Conservation (phyloP, 441 rosid species). For the Metrosideros polymorpha region DNA sequence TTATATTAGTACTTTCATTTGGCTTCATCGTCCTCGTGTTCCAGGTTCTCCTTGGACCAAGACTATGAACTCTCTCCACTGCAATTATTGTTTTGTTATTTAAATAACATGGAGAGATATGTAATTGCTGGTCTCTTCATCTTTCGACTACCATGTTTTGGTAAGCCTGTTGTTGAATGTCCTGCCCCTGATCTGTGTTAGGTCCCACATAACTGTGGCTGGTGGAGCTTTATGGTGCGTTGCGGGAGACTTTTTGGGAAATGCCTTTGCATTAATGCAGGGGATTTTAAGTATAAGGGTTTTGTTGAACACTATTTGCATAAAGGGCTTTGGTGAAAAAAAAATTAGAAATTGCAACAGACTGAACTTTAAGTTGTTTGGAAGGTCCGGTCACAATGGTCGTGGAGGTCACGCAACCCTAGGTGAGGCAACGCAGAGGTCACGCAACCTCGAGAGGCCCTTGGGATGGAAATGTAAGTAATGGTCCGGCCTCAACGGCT, state of each 20-base stretch:
- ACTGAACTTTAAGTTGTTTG: not conserved
- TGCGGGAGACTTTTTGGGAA: not conserved
- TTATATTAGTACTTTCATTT: constrained; percentile 11
- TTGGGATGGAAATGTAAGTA: too few relatives aligned
- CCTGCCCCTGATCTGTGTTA: not conserved
- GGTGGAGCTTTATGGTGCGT: not conserved
- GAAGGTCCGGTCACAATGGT: not conserved
- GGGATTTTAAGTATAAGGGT: not conserved
- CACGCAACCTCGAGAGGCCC: not conserved
- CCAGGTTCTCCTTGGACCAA: not conserved
- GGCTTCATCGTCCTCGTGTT: constrained; percentile 12
- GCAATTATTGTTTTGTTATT: not conserved
- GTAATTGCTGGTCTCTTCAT: not conserved
- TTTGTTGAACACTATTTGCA: too few relatives aligned
- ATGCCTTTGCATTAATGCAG: not conserved
- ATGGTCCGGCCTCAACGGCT: not conserved
- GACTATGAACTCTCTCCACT: not conserved
- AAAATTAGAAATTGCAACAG: not conserved
- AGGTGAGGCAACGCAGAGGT: not conserved
- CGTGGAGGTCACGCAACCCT: not conserved
- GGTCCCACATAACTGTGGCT: not conserved
- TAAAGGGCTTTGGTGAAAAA: too few relatives aligned
- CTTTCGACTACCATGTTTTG: not conserved
- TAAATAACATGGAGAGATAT: not conserved
- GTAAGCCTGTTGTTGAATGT: not conserved